phyloP scores from a whole-genome alignment of 805 yeast genomes.

The Metschnikowia reukaufii region DNA sequence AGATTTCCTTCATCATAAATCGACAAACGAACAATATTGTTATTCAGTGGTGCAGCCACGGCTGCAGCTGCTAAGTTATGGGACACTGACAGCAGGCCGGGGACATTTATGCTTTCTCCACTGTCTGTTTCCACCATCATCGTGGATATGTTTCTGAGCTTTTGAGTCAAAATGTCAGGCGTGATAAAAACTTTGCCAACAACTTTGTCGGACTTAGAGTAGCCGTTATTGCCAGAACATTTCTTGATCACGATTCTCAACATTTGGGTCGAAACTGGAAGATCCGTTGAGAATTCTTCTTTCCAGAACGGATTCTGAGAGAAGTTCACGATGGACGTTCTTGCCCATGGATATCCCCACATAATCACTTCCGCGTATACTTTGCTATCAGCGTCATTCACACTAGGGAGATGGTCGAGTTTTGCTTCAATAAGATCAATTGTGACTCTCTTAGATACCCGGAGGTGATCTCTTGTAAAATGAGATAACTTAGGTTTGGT shows the following conservation, averaged over 20 bases:
- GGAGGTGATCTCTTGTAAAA: constrained; percentile 36
- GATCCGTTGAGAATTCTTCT: constrained; percentile 65
- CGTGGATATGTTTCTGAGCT: constrained; percentile 33
- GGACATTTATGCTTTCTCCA: constrained; percentile 23
- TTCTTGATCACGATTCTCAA: constrained; percentile 50
- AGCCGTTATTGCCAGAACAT: constrained; percentile 25
- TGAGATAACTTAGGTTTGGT: constrained; percentile 10
- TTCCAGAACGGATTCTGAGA: constrained; percentile 73
- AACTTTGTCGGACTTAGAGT: constrained; percentile 37
- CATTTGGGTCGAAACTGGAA: constrained; percentile 55
- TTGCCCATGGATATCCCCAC: constrained; percentile 75
- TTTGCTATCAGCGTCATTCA: constrained; percentile 21
- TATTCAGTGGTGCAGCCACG: constrained; percentile 13
- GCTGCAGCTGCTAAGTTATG: constrained; percentile 12
- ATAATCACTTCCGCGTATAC: constrained; percentile 70
- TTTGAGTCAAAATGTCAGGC: constrained; percentile 47
- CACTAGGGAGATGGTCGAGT: constrained; percentile 32
- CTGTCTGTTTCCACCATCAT: constrained; percentile 31
- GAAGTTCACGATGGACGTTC: constrained; percentile 64
- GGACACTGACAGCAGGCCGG: constrained; percentile 14
- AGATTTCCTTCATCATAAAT: constrained; percentile 41
- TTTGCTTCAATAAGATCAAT: constrained; percentile 68
- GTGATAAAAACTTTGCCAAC: constrained; percentile 57
- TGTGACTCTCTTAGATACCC: constrained; percentile 53
- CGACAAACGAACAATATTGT: constrained; percentile 47